These are phyloP conservation scores for Ceratocystis cubensis DNA, from an alignment of 2,329 filamentous ascomycete species.

Conservation along the genomic window DNA sequence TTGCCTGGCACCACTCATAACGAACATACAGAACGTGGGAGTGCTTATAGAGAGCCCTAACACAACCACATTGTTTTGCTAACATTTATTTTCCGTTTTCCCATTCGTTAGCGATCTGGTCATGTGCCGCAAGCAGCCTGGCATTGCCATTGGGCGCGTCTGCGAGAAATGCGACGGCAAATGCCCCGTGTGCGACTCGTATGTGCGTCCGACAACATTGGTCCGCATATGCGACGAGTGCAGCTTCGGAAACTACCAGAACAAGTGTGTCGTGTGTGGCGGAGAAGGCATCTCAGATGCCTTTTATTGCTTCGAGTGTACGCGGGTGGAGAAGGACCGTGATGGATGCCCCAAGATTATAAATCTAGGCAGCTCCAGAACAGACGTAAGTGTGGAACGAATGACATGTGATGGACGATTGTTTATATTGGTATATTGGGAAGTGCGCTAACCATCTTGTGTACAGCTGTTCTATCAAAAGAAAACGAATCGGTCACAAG, in stretches of 20 bases:
- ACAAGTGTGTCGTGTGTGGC: slow-evolving; percentile 98
- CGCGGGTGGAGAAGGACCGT: slow-evolving; percentile 86
- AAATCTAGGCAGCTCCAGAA: slow-evolving; percentile 88
- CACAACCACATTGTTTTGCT: neutral
- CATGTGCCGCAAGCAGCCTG: slow-evolving; percentile 98
- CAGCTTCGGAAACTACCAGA: slow-evolving; percentile 99
- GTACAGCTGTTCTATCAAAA: slow-evolving; percentile 51
- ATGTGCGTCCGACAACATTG: slow-evolving; percentile 93
- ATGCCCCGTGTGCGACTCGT: slow-evolving; percentile 96
- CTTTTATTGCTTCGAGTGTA: slow-evolving; percentile 99
- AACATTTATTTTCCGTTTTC: slow-evolving; percentile 7
- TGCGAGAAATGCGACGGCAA: slow-evolving; percentile 99
- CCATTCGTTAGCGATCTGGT: slow-evolving; percentile 62
- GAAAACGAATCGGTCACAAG: slow-evolving; percentile 47
- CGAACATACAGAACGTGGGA: neutral
- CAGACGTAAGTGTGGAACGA: slow-evolving; percentile 52
- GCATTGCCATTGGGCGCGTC: slow-evolving; percentile 94
- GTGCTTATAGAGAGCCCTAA: neutral
- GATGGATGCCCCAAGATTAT: slow-evolving; percentile 99
- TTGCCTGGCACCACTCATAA: neutral
- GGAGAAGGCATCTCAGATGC: slow-evolving; percentile 96
- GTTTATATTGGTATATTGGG: slow-evolving; percentile 25
- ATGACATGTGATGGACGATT: slow-evolving; percentile 29
- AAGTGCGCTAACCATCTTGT: slow-evolving; percentile 25
- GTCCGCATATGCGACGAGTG: slow-evolving; percentile 99